Evolutionary conservation across 768 basidiomycete genomes (phyloP).

Genomic region (Paxillus rubicundulus): DNA sequence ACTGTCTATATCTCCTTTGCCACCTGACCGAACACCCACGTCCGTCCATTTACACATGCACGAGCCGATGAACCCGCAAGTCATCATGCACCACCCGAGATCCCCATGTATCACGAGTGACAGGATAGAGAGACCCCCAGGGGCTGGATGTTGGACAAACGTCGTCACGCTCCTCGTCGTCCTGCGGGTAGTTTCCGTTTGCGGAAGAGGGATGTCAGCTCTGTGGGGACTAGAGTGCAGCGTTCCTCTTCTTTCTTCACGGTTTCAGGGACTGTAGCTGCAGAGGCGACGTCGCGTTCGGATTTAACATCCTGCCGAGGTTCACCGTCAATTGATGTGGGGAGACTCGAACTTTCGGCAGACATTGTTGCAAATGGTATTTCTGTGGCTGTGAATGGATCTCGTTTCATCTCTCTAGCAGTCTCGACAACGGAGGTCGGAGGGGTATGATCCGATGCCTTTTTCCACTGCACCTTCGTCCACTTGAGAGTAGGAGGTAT

Average conservation of each 20-base stretch:
- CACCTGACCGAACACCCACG: too few relatives aligned
- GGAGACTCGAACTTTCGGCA: neutral
- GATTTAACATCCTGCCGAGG: neutral
- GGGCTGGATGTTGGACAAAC: neutral
- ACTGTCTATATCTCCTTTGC: too few relatives aligned
- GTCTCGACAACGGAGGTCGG: neutral
- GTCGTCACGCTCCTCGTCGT: neutral
- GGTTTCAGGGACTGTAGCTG: neutral
- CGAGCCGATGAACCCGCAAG: too few relatives aligned
- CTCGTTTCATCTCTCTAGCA: neutral
- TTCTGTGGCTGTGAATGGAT: constrained; percentile 4
- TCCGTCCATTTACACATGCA: too few relatives aligned
- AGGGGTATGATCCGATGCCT: constrained; percentile 10
- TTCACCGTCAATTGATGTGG: neutral
- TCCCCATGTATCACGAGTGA: too few relatives aligned
- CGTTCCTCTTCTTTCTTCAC: constrained; percentile 11
- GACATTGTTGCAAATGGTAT: constrained; percentile 1
- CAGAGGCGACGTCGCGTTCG: constrained; percentile 2
- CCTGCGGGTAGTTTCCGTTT: constrained; percentile 30
- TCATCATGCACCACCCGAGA: too few relatives aligned
- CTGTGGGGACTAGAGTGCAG: neutral
- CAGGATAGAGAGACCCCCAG: too few relatives aligned
- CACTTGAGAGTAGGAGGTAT: constrained; percentile 29
- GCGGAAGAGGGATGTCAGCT: constrained; percentile 23
- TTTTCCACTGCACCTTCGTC: constrained; percentile 37